These are phyloP conservation scores for Ogataea methylovora DNA, from an alignment of 805 yeast genomes.

Conservation along the genomic window DNA sequence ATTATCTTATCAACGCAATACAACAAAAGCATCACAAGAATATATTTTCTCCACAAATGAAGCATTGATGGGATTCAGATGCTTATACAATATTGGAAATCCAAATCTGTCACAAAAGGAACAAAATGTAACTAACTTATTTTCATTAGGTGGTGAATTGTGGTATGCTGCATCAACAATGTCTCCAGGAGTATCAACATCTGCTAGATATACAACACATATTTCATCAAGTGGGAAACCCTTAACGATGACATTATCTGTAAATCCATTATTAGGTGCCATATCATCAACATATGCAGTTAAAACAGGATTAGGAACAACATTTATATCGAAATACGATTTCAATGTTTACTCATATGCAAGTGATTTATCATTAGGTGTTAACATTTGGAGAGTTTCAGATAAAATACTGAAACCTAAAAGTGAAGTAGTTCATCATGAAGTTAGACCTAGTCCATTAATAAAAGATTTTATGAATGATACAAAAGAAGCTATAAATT, in stretches of 20 bases:
- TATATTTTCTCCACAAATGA: conserved; percentile 79
- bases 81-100: conserved; percentile 67
- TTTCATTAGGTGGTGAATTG: conserved; percentile 74
- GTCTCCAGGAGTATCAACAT: conserved; percentile 86
- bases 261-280: conserved; percentile 88
- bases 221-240: conserved; percentile 81
- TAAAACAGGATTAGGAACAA: conserved; percentile 64
- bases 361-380: conserved; percentile 79
- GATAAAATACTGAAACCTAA: no score
- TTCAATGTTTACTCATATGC: conserved; percentile 88
- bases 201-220: conserved; percentile 76
- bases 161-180: conserved; percentile 82
- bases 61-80: conserved; percentile 71
- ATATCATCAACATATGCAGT: conserved; percentile 83
- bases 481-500: not conserved
- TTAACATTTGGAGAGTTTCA: conserved; percentile 71
- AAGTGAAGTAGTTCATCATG: not conserved
- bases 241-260: conserved; percentile 74
- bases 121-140: conserved; percentile 31
- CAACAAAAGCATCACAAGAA: conserved; percentile 60
- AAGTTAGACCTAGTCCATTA: conserved; percentile 2
- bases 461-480: conserved; percentile 1
- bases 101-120: conserved; percentile 3
- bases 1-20: conserved; percentile 62
- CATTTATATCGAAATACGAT: conserved; percentile 79